Evolutionary conservation across 2,329 filamentous ascomycete genomes (phyloP), one percentile per base, ranked within the genome.

Genomic region (Lecanosticta acicola): DNA sequence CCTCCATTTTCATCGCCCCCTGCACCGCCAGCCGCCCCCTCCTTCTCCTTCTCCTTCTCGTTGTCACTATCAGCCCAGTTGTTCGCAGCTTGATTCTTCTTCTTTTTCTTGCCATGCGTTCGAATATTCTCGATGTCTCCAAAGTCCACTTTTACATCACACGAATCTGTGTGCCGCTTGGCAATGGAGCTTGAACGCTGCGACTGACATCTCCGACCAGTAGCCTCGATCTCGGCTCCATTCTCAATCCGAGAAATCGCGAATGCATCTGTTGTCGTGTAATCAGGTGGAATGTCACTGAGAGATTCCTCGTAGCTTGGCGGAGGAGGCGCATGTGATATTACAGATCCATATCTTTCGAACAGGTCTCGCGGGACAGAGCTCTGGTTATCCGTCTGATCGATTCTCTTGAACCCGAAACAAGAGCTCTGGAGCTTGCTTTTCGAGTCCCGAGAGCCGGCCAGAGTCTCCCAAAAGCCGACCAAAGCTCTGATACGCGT

Each of bases 141-240:
- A 47, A 85, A 78, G 59, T 86, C 81, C 41, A 86, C 67, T 21
- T 69, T 65, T 16, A 50, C 50, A 24, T 57, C 41, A 68, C 59
- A 40, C 32, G 13, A 34, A 34, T 14, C 4, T 5, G 4, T 4
- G 13, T 34, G 13, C 32, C 17, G 32, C 13, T 13, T 13, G 13
- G 13, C 17, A 5, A 14, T n/a, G n/a, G n/a, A n/a, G n/a, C n/a
- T n/a, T 29, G 24, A 11, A 11, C 7, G 24, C 24, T 11, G 24
- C 24, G 7, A 29, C 7, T 11, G 7, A 11, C 5, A 11, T 29
- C 11, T 29, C 24, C 11, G 24, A 5, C 11, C 24, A 11, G 24
- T 29, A 29, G 24, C 24, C 11, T 11, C 37, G 34, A 47, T 34
- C 16, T 50, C 45, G 10, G 21, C 19, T 18, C 29, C 21, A 26